phyloP scores from a whole-genome alignment of 2,329 filamentous ascomycete genomes.

The Anisogramma anomala region DNA sequence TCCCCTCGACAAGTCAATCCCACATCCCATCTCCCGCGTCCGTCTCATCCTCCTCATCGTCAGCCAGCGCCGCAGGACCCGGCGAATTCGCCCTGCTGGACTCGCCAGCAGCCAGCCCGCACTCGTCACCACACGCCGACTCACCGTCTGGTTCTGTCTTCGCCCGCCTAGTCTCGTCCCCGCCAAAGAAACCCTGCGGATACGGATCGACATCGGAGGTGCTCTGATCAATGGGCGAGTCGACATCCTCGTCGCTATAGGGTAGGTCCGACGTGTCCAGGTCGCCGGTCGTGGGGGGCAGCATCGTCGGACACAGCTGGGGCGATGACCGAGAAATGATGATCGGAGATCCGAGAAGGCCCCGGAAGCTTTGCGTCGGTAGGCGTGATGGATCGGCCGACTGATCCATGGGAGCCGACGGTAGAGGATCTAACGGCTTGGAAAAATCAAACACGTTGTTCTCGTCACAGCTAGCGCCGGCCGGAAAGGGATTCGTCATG shows the following conservation, averaged over 20 bases:
- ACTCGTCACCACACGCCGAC: background rate
- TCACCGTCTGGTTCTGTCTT: background rate
- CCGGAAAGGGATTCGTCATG: conserved; percentile 11
- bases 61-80: conserved; percentile 9
- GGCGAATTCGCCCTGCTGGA: background rate
- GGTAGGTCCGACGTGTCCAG: conserved; percentile 9
- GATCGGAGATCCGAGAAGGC: conserved; percentile 1
- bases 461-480: background rate
- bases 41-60: conserved; percentile 11
- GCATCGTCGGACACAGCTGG: conserved; percentile 3
- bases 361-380: background rate
- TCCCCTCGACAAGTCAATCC: conserved; percentile 12
- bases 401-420: background rate
- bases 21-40: conserved; percentile 10
- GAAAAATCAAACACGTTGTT: conserved; percentile 17
- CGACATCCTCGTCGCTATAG: conserved; percentile 12
- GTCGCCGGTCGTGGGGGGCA: conserved; percentile 13
- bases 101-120: background rate
- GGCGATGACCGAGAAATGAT: conserved; percentile 5
- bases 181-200: conserved; percentile 1
- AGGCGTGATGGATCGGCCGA: background rate
- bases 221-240: conserved; percentile 12
- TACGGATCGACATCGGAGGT: conserved; percentile 13
- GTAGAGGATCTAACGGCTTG: conserved; percentile 10
- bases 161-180: background rate